A percentile compares a stretch with the other conserved stretches of the same genome.
These are phyloP conservation scores for Sugiyamaella qingdaonensis DNA, from an alignment of 805 yeast species.

Conservation along the genomic window DNA sequence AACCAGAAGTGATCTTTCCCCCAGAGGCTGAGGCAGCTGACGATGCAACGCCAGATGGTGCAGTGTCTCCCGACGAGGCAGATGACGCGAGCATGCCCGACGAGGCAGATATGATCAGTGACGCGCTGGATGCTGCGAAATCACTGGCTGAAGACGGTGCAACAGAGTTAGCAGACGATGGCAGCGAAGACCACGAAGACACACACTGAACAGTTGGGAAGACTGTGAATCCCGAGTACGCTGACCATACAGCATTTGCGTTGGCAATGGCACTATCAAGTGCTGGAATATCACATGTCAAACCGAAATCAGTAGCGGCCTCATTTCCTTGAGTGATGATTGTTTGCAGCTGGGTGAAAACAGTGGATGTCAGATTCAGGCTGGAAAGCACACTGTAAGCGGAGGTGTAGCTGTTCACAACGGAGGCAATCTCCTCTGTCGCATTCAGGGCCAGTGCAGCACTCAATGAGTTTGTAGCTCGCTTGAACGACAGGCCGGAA, in stretches of 20 bases:
- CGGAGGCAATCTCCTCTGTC: not conserved
- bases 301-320: not conserved
- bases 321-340: not conserved
- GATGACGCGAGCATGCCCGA: no score
- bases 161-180: no score
- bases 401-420: not conserved
- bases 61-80: no score
- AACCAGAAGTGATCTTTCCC: no score
- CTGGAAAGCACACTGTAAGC: not conserved
- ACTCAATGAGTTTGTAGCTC: not conserved
- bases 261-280: slow-evolving; percentile 3
- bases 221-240: not conserved
- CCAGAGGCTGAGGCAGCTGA: no score
- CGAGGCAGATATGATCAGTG: no score
- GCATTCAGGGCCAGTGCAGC: not conserved
- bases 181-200: no score
- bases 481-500: no score
- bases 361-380: not conserved
- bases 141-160: no score
- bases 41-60: no score
- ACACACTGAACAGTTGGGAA: not conserved
- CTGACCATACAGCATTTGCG: not conserved
- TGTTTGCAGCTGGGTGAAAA: not conserved
- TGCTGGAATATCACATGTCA: not conserved
- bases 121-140: no score